Conservation (phyloP, 805 yeast species). For the Candida ovalis region DNA sequence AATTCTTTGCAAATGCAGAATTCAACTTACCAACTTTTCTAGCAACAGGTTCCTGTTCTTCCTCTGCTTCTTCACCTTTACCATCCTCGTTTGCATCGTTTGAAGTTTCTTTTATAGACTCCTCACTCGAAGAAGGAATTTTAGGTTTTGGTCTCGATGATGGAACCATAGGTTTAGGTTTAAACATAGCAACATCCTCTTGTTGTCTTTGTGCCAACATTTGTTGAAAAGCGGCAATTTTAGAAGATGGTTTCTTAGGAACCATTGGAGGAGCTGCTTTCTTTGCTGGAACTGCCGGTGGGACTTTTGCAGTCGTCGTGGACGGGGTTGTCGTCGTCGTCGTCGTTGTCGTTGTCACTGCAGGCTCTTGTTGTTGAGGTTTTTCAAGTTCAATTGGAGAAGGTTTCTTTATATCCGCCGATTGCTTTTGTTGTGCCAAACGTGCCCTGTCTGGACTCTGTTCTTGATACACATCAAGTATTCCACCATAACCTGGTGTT, state of each 20-base stretch:
- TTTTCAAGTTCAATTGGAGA: background rate
- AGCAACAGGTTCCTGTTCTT: constrained; percentile 1
- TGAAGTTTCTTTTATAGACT: background rate
- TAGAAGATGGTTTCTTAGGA: constrained; percentile 75
- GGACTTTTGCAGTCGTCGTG: background rate
- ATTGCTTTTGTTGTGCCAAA: background rate
- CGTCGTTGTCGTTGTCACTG: background rate
- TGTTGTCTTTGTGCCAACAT: constrained; percentile 56
- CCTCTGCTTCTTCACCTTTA: constrained; percentile 3
- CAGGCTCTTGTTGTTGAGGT: background rate
- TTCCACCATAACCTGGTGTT: constrained; percentile 15
- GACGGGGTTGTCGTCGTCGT: too few relatives aligned
- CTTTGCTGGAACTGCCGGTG: background rate
- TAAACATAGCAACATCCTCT: constrained; percentile 29
- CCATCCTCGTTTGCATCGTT: background rate
- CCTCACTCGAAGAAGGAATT: background rate
- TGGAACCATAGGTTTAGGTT: constrained; percentile 21
- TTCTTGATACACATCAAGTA: constrained; percentile 19
- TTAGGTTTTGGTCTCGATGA: constrained; percentile 14
- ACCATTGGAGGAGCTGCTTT: constrained; percentile 55
- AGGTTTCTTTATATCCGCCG: background rate
- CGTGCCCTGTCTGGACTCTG: constrained; percentile 16
- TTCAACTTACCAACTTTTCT: constrained; percentile 21
- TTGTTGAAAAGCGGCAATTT: constrained; percentile 78
- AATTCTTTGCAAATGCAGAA: constrained; percentile 50